Percentiles rank a stretch among this genome's conserved stretches.
Evolutionary conservation across 768 basidiomycete genomes (phyloP).

Genomic region (Trametopsis cervina): DNA sequence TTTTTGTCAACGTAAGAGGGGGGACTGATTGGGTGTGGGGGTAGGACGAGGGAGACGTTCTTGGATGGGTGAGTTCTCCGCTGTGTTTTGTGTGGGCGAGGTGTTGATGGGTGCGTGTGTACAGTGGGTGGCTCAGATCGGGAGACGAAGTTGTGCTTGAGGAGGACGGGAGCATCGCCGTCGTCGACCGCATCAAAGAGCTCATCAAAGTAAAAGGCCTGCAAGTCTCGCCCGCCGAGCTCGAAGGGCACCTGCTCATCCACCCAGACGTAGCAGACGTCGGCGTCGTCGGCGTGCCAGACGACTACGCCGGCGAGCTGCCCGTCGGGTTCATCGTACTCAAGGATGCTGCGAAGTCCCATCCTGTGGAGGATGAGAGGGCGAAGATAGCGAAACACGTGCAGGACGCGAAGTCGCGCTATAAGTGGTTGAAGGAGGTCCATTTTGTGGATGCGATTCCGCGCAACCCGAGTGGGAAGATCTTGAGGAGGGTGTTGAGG

Average conservation of each 20-base stretch:
- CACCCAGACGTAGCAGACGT: conserved; percentile 36
- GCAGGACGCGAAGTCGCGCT: conserved; percentile 18
- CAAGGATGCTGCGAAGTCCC: conserved; percentile 29
- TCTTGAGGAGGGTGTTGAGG: conserved; percentile 17
- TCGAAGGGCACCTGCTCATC: conserved; percentile 27
- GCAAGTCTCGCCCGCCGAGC: conserved; percentile 29
- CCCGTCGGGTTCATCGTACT: conserved; percentile 65
- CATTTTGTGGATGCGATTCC: conserved; percentile 29
- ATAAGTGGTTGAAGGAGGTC: conserved; percentile 30
- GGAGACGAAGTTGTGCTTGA: conserved; percentile 66
- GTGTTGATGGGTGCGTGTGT: too few species aligned
- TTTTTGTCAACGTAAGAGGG: not conserved
- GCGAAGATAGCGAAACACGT: conserved; percentile 30
- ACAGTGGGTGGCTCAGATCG: conserved; percentile 62
- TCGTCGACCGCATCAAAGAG: conserved; percentile 64
- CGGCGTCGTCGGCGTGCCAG: conserved; percentile 43
- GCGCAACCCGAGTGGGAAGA: conserved; percentile 22
- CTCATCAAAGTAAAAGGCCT: conserved; percentile 57
- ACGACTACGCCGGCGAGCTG: conserved; percentile 68
- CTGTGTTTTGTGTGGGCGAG: too few species aligned
- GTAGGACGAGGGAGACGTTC: conserved; percentile 64
- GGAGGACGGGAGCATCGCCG: conserved; percentile 50
- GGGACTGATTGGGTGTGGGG: not conserved
- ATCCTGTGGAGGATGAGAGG: conserved; percentile 27
- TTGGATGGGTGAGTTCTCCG: conserved; percentile 45